Evolutionary conservation across 2,329 filamentous ascomycete genomes (phyloP), one percentile per base, ranked within the genome.

Genomic region (Claviceps maximensis): DNA sequence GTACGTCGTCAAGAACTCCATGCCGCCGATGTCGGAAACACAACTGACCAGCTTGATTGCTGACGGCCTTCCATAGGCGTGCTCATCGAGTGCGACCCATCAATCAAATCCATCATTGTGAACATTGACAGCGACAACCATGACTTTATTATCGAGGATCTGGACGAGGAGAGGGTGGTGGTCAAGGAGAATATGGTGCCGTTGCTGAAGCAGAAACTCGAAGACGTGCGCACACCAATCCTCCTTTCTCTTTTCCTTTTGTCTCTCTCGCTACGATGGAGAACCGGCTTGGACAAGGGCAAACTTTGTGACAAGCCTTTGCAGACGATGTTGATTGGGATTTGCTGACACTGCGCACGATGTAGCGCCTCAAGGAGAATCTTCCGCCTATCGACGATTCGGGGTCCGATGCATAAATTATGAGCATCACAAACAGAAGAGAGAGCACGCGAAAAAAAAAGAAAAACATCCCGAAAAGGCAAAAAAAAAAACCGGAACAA

Each of bases 61-160:
- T 40, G 12, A 31, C 23, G 6, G 5, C 36, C 36, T 5, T 6
- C 10, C 53, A n/a, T n/a, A 80, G 86, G 86, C 57, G 83, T 87
- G 29, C 77, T 91, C 58, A 82, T 91, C 68, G 81, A 89, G 68
- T 89, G 85, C 69, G 87, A 91, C 65, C 84, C 87, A n/a, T 87
- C 85, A 46, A 89, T 91, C 76, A 90, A 89, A 69, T 86, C 87
- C 57, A 89, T 90, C 72, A 84, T 91, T 62, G 74, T 87, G 60
- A 86, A 83, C 62, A 86, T 91, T 59, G 84, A 91, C 68, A 78
- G 74, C 61, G 74, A 79, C 54, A 76, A 77, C 59, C 82, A 89
- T 67, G 81, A 84, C 58, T 87, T 82, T 65, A 86, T 91, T 63
- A 86, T 89, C 57, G 85, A 89, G 61, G 85, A 89, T 57, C 77